These are phyloP conservation scores for Tritrichomonas musculus DNA, from an alignment of 208 protist genomes.

Conservation along the genomic window DNA sequence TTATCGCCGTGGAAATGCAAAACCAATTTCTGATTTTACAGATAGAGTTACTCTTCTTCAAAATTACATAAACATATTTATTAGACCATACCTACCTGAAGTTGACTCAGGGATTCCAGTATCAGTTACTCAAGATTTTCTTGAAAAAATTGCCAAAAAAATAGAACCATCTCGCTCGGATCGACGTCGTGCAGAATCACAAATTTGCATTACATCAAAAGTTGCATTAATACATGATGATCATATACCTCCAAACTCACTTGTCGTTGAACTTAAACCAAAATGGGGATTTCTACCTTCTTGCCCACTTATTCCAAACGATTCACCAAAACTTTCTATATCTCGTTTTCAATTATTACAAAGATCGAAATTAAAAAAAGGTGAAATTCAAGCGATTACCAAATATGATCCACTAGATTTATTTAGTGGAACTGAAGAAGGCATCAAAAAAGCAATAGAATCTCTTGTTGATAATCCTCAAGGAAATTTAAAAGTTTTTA, in stretches of 20 bases:
- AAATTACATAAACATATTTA: background rate
- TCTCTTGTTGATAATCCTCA: background rate
- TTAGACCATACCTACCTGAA: background rate
- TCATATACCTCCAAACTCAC: background rate
- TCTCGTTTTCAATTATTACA: background rate
- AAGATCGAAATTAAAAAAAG: background rate
- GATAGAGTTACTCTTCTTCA: background rate
- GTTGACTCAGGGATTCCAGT: background rate
- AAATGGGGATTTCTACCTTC: background rate
- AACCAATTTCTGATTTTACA: background rate
- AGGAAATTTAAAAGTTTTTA: slow-evolving; percentile 10
- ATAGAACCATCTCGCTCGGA: background rate
- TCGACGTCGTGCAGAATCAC: background rate
- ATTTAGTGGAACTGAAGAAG: background rate
- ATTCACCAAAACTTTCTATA: background rate
- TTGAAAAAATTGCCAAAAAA: background rate
- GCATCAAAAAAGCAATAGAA: background rate
- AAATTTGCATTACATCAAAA: background rate
- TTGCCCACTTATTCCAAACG: background rate
- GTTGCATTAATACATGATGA: background rate
- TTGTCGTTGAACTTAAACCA: background rate
- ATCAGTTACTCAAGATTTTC: background rate
- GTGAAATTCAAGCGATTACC: background rate
- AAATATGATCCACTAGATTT: background rate
- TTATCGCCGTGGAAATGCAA: background rate